Evolutionary conservation across 805 yeast genomes (phyloP), one percentile per base, ranked within the genome.

Genomic region (Ogataea parapolymorpha): DNA sequence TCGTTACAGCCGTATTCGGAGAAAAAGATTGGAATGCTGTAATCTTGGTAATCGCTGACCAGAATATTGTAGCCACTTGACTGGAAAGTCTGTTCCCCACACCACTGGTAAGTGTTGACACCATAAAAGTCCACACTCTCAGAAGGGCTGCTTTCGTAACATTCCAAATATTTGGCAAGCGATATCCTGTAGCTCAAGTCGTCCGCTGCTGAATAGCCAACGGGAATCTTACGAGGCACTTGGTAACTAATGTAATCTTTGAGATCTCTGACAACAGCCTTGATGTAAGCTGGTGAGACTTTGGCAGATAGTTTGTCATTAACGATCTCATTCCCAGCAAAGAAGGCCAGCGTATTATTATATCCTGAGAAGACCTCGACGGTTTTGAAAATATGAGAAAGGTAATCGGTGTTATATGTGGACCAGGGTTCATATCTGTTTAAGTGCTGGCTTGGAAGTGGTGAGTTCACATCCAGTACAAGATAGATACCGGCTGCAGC

Each of bases 121-220:
- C 91, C 93, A 58, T 83, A 84, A 53, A 84, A 84, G 58, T 91
- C 98, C 13, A 83, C 80, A 2, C 80, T 63, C 37, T 80, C 83
- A 3, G 58, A 49, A 0, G 73, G 64, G 12, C 65, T 62, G 2
- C 70, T 71, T 15, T 77, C 79, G 17, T 79, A 74, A 55, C 97
- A 90, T 53, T 83, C 91, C 41, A 91, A 71, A 58, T 85, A 91
- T 42, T 79, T 74, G 0, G 96, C 83, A 35, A 90, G 70, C 0
- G 96, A 75, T 7, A 77, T 75, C 54, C 98, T 71, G 62, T 77
- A 90, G 37, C 71, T 64, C 45, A 90, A 71, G 56, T 90, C 97
- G 64, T 91, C 98, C 1, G 97, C 98, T 0, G 98, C 97, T 0
- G 97, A 88, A 61, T 91, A 91, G 0, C 98, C 98, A 26, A 91